Conservation (phyloP, 305 asterid genomes). For the Fraxinus sp. region DNA sequence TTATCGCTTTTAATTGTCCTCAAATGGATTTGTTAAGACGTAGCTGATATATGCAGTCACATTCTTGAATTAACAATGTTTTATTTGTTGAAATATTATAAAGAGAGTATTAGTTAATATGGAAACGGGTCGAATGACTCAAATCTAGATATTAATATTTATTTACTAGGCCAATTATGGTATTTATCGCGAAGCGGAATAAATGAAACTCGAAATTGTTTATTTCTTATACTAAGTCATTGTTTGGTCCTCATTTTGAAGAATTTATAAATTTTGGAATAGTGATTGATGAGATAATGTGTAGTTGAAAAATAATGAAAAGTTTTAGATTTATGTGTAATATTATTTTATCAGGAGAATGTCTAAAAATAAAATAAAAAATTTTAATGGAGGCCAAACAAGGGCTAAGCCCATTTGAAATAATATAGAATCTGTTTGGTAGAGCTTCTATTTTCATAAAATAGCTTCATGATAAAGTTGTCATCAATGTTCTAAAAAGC, state of each 20-base stretch:
- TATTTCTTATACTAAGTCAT: neutral
- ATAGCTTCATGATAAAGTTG: neutral
- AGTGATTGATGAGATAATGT: no score
- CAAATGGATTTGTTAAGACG: neutral
- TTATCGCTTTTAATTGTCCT: neutral
- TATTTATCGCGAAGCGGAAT: neutral
- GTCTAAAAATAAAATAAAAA: no score
- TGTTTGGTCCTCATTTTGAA: no score
- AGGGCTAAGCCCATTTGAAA: no score
- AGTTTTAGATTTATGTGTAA: no score
- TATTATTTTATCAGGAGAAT: no score
- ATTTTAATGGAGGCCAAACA: no score
- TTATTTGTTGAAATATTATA: neutral
- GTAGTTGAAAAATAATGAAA: no score
- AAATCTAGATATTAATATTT: no score
- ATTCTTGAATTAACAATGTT: neutral
- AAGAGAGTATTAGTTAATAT: neutral
- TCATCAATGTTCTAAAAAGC: no score
- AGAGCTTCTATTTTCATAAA: neutral
- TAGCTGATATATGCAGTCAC: neutral
- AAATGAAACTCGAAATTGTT: neutral
- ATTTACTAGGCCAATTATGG: neutral
- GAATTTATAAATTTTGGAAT: no score
- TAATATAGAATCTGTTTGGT: neutral
- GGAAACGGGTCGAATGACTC: neutral